Conservation (phyloP, 2,329 filamentous ascomycete species). For the Teratosphaeria destructans region DNA sequence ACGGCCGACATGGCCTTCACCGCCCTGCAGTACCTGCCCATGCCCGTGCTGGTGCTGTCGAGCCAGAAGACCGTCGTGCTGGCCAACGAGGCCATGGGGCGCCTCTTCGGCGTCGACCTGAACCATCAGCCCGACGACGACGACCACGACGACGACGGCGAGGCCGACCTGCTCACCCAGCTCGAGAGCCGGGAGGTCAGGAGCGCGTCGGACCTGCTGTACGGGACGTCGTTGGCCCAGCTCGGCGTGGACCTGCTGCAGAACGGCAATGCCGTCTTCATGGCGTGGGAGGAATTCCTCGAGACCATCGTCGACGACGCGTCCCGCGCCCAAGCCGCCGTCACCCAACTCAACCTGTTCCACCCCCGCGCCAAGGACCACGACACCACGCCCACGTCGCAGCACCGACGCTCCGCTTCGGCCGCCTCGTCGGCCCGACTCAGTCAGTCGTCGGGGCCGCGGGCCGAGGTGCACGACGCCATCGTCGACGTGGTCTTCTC, state of each 20-base stretch:
- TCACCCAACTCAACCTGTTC: slow-evolving; percentile 18
- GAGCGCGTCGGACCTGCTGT: slow-evolving; percentile 48
- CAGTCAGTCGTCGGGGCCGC: slow-evolving; percentile 22
- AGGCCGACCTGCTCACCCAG: slow-evolving; percentile 4
- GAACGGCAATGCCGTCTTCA: slow-evolving; percentile 46
- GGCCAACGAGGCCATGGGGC: slow-evolving; percentile 66
- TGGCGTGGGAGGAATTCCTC: slow-evolving; percentile 42
- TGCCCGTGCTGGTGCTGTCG: slow-evolving; percentile 60
- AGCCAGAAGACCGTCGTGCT: slow-evolving; percentile 59
- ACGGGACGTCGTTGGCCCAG: slow-evolving; percentile 56
- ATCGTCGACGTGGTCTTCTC: slow-evolving; percentile 59
- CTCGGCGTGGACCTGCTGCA: slow-evolving; percentile 65
- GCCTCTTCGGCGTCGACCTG: slow-evolving; percentile 51
- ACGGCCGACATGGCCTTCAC: slow-evolving; percentile 45
- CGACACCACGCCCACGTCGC: slow-evolving; percentile 11
- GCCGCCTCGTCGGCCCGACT: slow-evolving; percentile 2
- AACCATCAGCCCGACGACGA: slow-evolving; percentile 2
- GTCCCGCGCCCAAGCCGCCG: slow-evolving; percentile 16
- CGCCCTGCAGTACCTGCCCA: slow-evolving; percentile 62
- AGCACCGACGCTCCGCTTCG: slow-evolving; percentile 14
- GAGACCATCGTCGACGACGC: slow-evolving; percentile 34
- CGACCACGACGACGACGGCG: slow-evolving; percentile 4
- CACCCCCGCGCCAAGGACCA: slow-evolving; percentile 10
- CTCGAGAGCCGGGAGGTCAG: slow-evolving; percentile 17
- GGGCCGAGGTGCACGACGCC: slow-evolving; percentile 45